Evolutionary conservation across 2,329 filamentous ascomycete species (phyloP).

Genomic region (Claviceps pazoutovae): DNA sequence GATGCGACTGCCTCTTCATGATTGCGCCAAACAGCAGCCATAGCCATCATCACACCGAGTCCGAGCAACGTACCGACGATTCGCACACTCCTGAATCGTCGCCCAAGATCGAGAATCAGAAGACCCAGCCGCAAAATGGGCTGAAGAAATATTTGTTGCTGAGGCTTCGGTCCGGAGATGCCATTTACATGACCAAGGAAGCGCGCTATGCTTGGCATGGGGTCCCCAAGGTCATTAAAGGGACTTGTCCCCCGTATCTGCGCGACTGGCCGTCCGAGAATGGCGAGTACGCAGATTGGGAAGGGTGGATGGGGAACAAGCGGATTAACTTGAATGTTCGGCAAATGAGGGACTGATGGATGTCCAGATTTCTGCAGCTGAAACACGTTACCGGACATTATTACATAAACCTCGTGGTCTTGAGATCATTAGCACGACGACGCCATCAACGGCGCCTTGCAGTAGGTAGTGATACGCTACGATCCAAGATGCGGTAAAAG

Average conservation of each 20-base stretch:
- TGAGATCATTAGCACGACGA: too few species aligned
- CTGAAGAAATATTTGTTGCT: conserved; percentile 42
- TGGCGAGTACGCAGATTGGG: conserved; percentile 53
- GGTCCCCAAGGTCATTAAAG: conserved; percentile 71
- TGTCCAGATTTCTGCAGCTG: too few species aligned
- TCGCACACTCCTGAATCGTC: too few species aligned
- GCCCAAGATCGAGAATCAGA: not conserved
- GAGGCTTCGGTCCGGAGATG: conserved; percentile 70
- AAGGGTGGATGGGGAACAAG: conserved; percentile 78
- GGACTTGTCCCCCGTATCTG: conserved; percentile 65
- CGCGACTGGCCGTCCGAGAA: conserved; percentile 55
- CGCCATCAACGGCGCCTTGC: too few species aligned
- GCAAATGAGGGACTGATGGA: conserved; percentile 54
- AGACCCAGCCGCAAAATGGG: conserved; percentile 1
- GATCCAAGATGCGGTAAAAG: too few species aligned
- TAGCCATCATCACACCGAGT: conserved; percentile 6
- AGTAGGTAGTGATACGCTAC: too few species aligned
- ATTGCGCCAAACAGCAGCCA: conserved; percentile 45
- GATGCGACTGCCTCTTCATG: conserved; percentile 82
- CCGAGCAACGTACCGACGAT: not conserved
- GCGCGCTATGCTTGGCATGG: conserved; percentile 90
- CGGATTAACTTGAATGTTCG: conserved; percentile 85
- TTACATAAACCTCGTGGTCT: too few species aligned
- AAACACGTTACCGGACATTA: too few species aligned
- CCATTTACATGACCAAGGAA: conserved; percentile 72